phyloP scores from a whole-genome alignment of 2,329 filamentous ascomycete species.

The Bertia moriformis region DNA sequence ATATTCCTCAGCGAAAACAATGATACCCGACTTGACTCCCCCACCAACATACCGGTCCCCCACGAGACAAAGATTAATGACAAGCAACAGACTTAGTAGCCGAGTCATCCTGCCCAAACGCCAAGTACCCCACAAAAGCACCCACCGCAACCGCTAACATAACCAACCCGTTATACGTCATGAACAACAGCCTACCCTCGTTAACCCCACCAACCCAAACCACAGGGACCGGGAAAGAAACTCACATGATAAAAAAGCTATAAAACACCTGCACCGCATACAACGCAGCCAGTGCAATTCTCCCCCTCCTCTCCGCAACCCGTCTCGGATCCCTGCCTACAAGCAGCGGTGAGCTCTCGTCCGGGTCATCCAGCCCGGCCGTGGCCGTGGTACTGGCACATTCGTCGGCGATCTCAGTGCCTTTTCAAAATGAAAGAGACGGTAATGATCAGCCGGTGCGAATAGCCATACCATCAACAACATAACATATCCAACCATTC shows the following conservation, averaged over 20 bases:
- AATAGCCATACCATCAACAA: background rate
- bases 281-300: conserved; percentile 38
- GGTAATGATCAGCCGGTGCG: background rate
- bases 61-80: conserved; percentile 30
- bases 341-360: conserved; percentile 44
- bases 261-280: conserved; percentile 57
- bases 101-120: conserved; percentile 33
- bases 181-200: conserved; percentile 44
- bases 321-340: conserved; percentile 33
- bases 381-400: background rate
- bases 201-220: conserved; percentile 3
- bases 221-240: conserved; percentile 6
- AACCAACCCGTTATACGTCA: conserved; percentile 57
- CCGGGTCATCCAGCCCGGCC: background rate
- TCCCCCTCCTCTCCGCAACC: conserved; percentile 31
- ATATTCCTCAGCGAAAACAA: no score
- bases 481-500: no score
- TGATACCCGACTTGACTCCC: no score
- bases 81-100: conserved; percentile 47
- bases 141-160: conserved; percentile 54
- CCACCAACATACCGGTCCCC: conserved; percentile 1
- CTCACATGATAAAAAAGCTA: conserved; percentile 60
- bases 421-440: background rate
- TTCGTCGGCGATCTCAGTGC: background rate
- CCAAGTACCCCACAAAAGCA: conserved; percentile 46